Evolutionary conservation across 176 grass and related monocot genomes (phyloP), one percentile per base, ranked within the genome.

Genomic region (Ensete glaucum): DNA sequence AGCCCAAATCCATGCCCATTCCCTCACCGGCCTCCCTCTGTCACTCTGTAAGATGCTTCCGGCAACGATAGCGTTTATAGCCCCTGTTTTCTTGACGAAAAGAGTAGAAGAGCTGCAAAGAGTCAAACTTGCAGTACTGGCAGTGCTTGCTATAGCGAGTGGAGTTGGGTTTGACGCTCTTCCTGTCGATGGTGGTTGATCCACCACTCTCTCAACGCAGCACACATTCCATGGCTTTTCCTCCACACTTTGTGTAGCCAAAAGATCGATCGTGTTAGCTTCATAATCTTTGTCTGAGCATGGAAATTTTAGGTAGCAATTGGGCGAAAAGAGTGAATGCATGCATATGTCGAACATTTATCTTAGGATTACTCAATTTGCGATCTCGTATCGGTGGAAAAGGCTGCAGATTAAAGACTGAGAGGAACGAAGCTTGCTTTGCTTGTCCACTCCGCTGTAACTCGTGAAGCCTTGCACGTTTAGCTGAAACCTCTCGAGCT

Each of bases 101-200:
- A n/a, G 4, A 60, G 57, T 43, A 43, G 5, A 43, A 43, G 0
- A 4, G 5, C 34, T 9, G 15, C 16, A 17, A 20, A 60, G 57
- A 60, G 14, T 60, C n/a, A 60, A 58, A 60, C 57, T 60, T 60
- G 57, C 57, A 60, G 57, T 60, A 60, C 57, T 60, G 21, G 57
- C 57, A 60, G 57, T 60, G 19, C 15, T 20, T 19, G 15, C 7
- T 60, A 1, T n/a, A 60, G 13, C 4, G 0, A 57, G 17, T 5
- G 55, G 13, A 57, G 16, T 14, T 57, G 13, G 55, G 55, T 57
- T 57, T 57, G 55, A 57, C 55, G 13, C 3, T 57, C 13, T 16
- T 16, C 17, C 7, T 0, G 17, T 57, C 34, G 34, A 43, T 6
- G 34, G 34, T 43, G 34, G 34, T 43, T 43, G 34, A 43, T 43